A percentile compares a stretch with the other conserved stretches of the same genome.
Conservation (phyloP, 1,284 basidiomycete species). For the Lentinus polychrous region DNA sequence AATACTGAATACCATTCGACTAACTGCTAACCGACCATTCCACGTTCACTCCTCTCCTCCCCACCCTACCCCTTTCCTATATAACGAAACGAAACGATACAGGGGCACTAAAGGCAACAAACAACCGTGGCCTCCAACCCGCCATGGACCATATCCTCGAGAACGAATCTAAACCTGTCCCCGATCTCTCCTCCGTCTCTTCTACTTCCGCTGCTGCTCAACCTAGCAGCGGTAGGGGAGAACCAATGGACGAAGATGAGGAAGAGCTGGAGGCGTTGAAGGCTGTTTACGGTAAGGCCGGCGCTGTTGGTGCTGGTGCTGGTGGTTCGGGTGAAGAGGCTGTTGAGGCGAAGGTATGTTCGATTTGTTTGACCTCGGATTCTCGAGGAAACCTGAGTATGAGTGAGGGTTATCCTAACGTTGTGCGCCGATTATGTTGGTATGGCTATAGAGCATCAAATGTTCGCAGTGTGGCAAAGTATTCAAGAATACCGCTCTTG, state of each 20-base stretch:
- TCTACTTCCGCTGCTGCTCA: conserved; percentile 20
- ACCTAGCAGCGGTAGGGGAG: conserved; percentile 19
- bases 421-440: background rate
- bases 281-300: conserved; percentile 34
- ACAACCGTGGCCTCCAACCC: conserved; percentile 73
- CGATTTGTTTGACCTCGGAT: background rate
- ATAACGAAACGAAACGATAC: conserved; percentile 6
- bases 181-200: conserved; percentile 41
- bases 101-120: conserved; percentile 86
- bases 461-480: conserved; percentile 79
- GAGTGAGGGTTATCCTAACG: too few species aligned
- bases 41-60: background rate
- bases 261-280: conserved; percentile 64
- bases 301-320: conserved; percentile 26
- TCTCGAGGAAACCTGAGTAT: too few species aligned
- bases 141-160: conserved; percentile 86
- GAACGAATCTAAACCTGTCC: conserved; percentile 69
- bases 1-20: conserved; percentile 9
- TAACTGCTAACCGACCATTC: background rate
- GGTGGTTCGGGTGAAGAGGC: conserved; percentile 47
- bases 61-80: too few species aligned
- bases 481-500: conserved; percentile 84
- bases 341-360: conserved; percentile 56
- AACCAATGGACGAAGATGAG: conserved; percentile 55
- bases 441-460: conserved; percentile 57